Percentiles rank a stretch among this genome's conserved stretches.
phyloP scores from a whole-genome alignment of 1,284 basidiomycete genomes.

The Volvariella volvacea region DNA sequence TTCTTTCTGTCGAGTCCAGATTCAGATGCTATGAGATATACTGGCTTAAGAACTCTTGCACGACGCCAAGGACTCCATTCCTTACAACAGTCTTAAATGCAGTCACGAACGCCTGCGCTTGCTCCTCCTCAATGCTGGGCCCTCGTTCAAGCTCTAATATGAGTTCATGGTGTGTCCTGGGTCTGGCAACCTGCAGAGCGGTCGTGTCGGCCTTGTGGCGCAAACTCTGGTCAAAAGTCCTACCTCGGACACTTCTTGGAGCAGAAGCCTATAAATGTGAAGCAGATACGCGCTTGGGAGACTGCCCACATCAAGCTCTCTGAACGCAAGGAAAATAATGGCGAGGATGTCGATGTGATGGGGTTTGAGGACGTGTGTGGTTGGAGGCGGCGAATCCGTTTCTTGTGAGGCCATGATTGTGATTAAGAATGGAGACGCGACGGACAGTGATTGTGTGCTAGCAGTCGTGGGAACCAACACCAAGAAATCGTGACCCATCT shows the following conservation, averaged over 20 bases:
- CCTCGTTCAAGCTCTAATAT: conserved; percentile 24
- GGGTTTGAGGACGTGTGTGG: conserved; percentile 57
- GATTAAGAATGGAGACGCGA: conserved; percentile 1
- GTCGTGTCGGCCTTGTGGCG: neutral
- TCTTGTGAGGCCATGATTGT: conserved; percentile 20
- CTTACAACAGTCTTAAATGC: conserved; percentile 40
- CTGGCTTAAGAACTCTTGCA: conserved; percentile 2
- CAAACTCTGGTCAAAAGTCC: conserved; percentile 5
- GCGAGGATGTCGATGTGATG: conserved; percentile 67
- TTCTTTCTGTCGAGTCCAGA: conserved; percentile 43
- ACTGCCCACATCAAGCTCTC: conserved; percentile 41
- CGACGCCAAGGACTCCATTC: neutral
- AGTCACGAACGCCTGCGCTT: conserved; percentile 22
- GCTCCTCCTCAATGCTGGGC: conserved; percentile 21
- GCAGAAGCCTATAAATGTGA: conserved; percentile 53
- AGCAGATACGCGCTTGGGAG: conserved; percentile 56
- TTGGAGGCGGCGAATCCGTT: conserved; percentile 40
- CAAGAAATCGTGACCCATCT: conserved; percentile 7
- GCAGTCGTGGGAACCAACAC: conserved; percentile 9
- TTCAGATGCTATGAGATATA: conserved; percentile 31
- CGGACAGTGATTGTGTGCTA: conserved; percentile 14
- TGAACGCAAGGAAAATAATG: conserved; percentile 53
- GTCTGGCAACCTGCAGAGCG: conserved; percentile 29
- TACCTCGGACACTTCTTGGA: conserved; percentile 54
- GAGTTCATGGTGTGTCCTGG: conserved; percentile 29